phyloP scores from a whole-genome alignment of 768 basidiomycete species.

The Tylopilus felleus region DNA sequence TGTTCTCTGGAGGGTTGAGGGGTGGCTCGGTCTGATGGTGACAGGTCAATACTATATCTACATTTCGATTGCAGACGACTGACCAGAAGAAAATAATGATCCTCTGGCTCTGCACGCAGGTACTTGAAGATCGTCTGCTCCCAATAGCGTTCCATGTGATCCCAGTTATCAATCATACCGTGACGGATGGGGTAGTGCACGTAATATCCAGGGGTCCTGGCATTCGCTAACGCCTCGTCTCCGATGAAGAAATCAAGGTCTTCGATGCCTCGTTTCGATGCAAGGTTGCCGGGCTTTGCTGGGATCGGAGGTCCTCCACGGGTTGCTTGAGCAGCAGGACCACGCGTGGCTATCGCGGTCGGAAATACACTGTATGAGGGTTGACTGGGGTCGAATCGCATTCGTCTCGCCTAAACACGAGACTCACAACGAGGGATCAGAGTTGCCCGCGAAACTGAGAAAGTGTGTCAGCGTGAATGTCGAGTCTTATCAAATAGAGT shows the following conservation, averaged over 20 bases:
- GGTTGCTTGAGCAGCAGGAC: constrained; percentile 53
- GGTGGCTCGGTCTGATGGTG: constrained; percentile 92
- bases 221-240: constrained; percentile 94
- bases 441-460: constrained; percentile 92
- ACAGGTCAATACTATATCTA: neutral
- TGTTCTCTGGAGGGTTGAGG: constrained; percentile 95
- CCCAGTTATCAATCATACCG: constrained; percentile 98
- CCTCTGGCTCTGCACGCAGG: constrained; percentile 95
- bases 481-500: neutral
- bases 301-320: constrained; percentile 77
- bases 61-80: constrained; percentile 30
- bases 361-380: constrained; percentile 76
- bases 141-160: constrained; percentile 99
- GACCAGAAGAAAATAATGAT: constrained; percentile 96
- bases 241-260: constrained; percentile 99
- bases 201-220: constrained; percentile 90
- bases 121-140: constrained; percentile 99
- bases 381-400: constrained; percentile 5
- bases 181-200: constrained; percentile 96
- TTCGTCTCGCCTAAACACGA: constrained; percentile 1
- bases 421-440: constrained; percentile 94
- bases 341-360: constrained; percentile 90
- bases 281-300: constrained; percentile 84
- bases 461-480: constrained; percentile 10
- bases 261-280: constrained; percentile 95